Conservation (phyloP, 768 basidiomycete genomes). For the Sporobolomyces roseus region DNA sequence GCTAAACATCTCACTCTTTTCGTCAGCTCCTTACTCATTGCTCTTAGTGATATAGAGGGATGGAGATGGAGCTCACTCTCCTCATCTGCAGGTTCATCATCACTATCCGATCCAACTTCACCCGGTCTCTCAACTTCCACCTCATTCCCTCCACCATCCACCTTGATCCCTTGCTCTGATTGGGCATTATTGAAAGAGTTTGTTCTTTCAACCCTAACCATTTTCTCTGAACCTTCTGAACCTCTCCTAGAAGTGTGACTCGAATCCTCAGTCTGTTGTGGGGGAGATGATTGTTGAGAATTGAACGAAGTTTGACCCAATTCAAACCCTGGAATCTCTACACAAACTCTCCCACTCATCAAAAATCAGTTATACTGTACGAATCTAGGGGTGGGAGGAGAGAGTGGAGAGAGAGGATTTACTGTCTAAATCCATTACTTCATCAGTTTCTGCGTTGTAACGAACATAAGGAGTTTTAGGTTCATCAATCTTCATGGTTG, state of each 20-base stretch:
- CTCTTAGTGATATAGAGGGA: not conserved
- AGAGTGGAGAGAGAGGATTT: not conserved
- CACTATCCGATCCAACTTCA: no score
- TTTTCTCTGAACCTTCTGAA: slow-evolving; percentile 40
- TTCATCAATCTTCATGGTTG: slow-evolving; percentile 45
- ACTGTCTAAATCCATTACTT: slow-evolving; percentile 46
- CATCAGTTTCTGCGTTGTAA: slow-evolving; percentile 46
- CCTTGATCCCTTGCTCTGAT: not conserved
- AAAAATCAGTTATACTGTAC: not conserved
- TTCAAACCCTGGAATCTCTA: slow-evolving; percentile 46
- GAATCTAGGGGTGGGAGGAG: not conserved
- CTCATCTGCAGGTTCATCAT: slow-evolving; percentile 34
- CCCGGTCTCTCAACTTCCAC: no score
- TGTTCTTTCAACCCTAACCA: slow-evolving; percentile 38
- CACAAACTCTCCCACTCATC: not conserved
- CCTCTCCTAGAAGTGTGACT: not conserved
- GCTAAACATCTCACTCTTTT: no score
- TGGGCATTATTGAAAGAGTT: not conserved
- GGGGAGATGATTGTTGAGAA: not conserved
- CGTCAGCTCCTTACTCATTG: no score
- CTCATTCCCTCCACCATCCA: slow-evolving; percentile 11
- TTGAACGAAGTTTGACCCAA: slow-evolving; percentile 36
- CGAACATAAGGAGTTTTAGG: slow-evolving; percentile 46
- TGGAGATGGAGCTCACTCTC: slow-evolving; percentile 27
- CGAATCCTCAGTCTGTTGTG: not conserved